Conservation (phyloP, 225 moss, liverwort and hornwort species). For the Marchantia paleacea region DNA sequence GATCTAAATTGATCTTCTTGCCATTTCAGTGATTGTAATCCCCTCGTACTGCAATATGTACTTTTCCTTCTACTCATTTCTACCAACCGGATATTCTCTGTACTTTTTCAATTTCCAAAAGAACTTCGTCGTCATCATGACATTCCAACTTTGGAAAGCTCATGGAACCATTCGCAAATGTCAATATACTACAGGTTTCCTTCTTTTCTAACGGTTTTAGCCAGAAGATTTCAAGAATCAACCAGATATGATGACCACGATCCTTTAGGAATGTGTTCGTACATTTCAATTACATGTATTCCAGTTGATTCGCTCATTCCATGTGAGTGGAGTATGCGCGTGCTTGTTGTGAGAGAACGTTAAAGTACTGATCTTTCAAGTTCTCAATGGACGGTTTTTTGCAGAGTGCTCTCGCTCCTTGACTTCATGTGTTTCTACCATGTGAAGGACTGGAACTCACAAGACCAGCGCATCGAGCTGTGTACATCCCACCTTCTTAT, state of each 20-base stretch:
- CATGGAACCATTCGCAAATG: too few relatives aligned
- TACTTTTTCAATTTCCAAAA: too few relatives aligned
- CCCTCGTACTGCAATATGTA: too few relatives aligned
- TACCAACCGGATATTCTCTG: too few relatives aligned
- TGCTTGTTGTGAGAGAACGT: background rate
- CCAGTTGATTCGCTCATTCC: background rate
- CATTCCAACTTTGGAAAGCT: too few relatives aligned
- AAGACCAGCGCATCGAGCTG: background rate
- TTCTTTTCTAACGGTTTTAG: background rate
- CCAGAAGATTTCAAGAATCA: background rate
- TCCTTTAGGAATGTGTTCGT: background rate
- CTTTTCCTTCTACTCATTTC: too few relatives aligned
- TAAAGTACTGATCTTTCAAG: background rate
- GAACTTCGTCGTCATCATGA: too few relatives aligned
- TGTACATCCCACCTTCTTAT: background rate
- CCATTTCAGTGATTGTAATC: too few relatives aligned
- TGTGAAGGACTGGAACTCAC: background rate
- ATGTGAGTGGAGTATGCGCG: background rate
- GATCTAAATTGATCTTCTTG: too few relatives aligned
- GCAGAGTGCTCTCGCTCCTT: background rate
- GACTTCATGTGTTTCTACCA: background rate
- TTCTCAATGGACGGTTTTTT: background rate
- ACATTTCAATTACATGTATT: background rate
- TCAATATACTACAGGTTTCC: background rate
- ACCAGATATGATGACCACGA: background rate